Percentiles rank a stretch among this genome's conserved stretches.
Evolutionary conservation across 305 asterid species (phyloP).

Genomic region (Fraxinus angustifolia): DNA sequence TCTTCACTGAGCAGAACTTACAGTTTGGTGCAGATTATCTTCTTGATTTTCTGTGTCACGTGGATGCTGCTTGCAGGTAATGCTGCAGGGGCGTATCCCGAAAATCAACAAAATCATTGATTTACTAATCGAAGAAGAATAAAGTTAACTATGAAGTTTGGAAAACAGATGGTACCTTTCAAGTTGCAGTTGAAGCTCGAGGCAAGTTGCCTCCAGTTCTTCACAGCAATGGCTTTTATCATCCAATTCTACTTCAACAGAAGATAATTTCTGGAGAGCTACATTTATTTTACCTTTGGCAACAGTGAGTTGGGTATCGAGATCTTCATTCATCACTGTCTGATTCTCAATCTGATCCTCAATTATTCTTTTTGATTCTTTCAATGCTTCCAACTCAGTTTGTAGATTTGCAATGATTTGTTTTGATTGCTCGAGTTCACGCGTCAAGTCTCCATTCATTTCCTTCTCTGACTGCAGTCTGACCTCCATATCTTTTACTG

Average conservation of each 20-base stretch:
- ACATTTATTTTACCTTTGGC: slow-evolving; percentile 47
- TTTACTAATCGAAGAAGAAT: neutral
- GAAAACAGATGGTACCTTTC: slow-evolving; percentile 48
- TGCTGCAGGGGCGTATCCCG: slow-evolving; percentile 30
- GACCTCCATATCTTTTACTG: slow-evolving; percentile 25
- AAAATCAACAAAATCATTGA: neutral
- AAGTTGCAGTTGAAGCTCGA: slow-evolving; percentile 63
- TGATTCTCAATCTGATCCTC: slow-evolving; percentile 67
- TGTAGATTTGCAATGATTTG: slow-evolving; percentile 26
- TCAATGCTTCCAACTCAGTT: slow-evolving; percentile 40
- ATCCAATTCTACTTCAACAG: slow-evolving; percentile 68
- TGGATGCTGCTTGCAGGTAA: slow-evolving; percentile 28
- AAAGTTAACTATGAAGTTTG: neutral
- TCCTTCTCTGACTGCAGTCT: slow-evolving; percentile 27
- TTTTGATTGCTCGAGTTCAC: slow-evolving; percentile 35
- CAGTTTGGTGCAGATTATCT: slow-evolving; percentile 48
- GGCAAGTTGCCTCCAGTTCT: slow-evolving; percentile 72
- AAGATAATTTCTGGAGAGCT: slow-evolving; percentile 49
- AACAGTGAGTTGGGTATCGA: slow-evolving; percentile 63
- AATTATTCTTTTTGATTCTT: slow-evolving; percentile 42
- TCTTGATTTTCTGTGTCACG: slow-evolving; percentile 32
- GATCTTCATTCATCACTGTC: slow-evolving; percentile 61
- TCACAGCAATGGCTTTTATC: slow-evolving; percentile 58
- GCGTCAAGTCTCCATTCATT: slow-evolving; percentile 24
- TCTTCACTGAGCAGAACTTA: slow-evolving; percentile 33